phyloP scores from a whole-genome alignment of 192 early-diverging fungal genomes.

The Spizellomyces sp. region DNA sequence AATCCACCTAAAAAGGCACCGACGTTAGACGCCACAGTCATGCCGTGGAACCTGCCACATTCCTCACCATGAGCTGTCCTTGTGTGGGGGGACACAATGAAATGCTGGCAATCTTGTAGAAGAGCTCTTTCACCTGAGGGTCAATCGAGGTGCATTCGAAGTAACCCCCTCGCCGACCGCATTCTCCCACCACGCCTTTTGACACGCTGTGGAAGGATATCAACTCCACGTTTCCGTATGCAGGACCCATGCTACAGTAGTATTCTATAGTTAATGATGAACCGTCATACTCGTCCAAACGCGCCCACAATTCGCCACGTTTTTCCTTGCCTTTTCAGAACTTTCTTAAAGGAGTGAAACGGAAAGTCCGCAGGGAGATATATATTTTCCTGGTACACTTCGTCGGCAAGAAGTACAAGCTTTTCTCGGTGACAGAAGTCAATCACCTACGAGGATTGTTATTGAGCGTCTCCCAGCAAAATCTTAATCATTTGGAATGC shows the following conservation, averaged over 20 bases:
- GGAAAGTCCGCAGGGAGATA: conserved; percentile 78
- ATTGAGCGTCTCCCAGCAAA: not conserved
- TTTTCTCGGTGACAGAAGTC: conserved; percentile 81
- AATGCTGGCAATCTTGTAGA: conserved; percentile 94
- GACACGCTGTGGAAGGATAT: conserved; percentile 96
- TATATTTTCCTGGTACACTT: conserved; percentile 98
- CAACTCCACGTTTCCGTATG: conserved; percentile 77
- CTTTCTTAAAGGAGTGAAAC: conserved; percentile 97
- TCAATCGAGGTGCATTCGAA: conserved; percentile 90
- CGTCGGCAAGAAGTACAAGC: conserved; percentile 91
- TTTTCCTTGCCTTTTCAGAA: conserved; percentile 58
- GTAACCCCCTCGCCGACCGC: conserved; percentile 96
- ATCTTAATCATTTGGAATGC: not conserved
- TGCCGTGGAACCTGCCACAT: too few species aligned
- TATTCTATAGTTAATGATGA: not conserved
- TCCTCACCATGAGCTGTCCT: conserved; percentile 88
- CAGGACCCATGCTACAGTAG: conserved; percentile 59
- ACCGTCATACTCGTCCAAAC: too few species aligned
- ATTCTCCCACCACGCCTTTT: conserved; percentile 99
- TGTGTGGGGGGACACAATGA: conserved; percentile 92
- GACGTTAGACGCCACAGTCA: too few species aligned
- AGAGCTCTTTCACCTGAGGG: conserved; percentile 70
- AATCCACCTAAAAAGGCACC: conserved; percentile 41
- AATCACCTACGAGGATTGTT: conserved; percentile 62
- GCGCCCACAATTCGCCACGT: too few species aligned